phyloP scores from a whole-genome alignment of 2,329 filamentous ascomycete genomes.

The Alternaria sp. region DNA sequence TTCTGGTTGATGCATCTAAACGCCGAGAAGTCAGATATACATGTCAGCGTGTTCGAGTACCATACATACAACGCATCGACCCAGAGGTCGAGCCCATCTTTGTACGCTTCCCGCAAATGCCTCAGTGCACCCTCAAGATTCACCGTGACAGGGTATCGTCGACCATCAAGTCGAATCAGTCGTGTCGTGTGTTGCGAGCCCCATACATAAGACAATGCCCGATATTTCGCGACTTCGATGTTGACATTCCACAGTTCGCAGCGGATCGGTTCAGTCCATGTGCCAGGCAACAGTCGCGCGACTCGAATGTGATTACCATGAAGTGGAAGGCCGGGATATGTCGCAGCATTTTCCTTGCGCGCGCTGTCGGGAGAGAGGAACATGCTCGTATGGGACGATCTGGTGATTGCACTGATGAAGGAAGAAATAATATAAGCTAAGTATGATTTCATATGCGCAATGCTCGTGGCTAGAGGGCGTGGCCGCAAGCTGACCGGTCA shows the following conservation, averaged over 20 bases:
- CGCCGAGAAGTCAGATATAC: neutral
- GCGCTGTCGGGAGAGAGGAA: conserved; percentile 3
- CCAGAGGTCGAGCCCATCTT: conserved; percentile 13
- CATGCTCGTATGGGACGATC: neutral
- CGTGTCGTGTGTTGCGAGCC: neutral
- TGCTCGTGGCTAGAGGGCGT: neutral
- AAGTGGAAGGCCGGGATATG: neutral
- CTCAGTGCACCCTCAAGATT: conserved; percentile 21
- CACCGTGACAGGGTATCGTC: conserved; percentile 8
- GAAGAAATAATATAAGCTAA: neutral
- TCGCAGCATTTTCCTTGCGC: neutral
- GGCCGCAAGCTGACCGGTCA: neutral
- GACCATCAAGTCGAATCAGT: conserved; percentile 4
- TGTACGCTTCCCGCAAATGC: conserved; percentile 12
- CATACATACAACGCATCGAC: conserved; percentile 20
- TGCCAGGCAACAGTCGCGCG: conserved; percentile 11
- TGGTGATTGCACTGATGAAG: neutral
- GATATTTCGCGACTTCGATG: neutral
- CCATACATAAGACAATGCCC: neutral
- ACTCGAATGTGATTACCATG: conserved; percentile 5
- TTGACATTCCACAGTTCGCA: conserved; percentile 8
- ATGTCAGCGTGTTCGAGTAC: neutral
- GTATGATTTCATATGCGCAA: neutral
- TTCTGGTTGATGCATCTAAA: conserved; percentile 23
- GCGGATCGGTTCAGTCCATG: conserved; percentile 14